Evolutionary conservation across 495 filamentous ascomycete species (phyloP).

Genomic region (Talaromyces liani): DNA sequence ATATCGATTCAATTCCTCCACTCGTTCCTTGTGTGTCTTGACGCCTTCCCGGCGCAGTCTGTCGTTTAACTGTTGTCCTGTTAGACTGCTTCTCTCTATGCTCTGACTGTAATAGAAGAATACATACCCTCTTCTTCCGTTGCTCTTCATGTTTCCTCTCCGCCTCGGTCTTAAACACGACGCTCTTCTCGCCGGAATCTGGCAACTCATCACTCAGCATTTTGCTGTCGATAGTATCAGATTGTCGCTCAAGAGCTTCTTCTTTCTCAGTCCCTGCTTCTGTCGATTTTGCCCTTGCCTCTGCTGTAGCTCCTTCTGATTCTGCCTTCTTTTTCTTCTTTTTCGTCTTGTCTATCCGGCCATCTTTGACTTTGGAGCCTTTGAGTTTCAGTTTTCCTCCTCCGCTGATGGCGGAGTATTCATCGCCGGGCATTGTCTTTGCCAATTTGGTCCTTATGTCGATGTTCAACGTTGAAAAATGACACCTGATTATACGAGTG

Average conservation of each 20-base stretch:
- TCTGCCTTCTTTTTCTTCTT: constrained; percentile 61
- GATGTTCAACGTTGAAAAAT: no score
- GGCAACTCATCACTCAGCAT: constrained; percentile 1
- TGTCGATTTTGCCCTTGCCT: constrained; percentile 7
- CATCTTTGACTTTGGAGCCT: constrained; percentile 51
- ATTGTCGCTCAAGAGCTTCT: background rate
- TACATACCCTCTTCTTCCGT: constrained; percentile 65
- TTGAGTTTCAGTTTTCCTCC: constrained; percentile 76
- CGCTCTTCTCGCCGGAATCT: background rate
- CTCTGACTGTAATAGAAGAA: constrained; percentile 1
- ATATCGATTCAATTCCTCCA: constrained; percentile 93
- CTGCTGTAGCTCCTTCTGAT: constrained; percentile 14
- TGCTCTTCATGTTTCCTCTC: constrained; percentile 75
- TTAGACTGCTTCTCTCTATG: background rate
- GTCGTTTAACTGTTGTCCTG: constrained; percentile 48
- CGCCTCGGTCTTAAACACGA: constrained; percentile 69
- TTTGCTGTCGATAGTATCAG: background rate
- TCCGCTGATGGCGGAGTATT: constrained; percentile 58
- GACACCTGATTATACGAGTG: background rate
- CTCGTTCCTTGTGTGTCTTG: constrained; percentile 95
- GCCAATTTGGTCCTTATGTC: no score
- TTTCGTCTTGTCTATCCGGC: constrained; percentile 48
- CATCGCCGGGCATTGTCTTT: constrained; percentile 57
- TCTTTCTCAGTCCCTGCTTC: background rate
- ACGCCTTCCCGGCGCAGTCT: constrained; percentile 72